These are phyloP conservation scores for Murraya koenigii DNA, from an alignment of 345 rosid genomes.

Conservation along the genomic window DNA sequence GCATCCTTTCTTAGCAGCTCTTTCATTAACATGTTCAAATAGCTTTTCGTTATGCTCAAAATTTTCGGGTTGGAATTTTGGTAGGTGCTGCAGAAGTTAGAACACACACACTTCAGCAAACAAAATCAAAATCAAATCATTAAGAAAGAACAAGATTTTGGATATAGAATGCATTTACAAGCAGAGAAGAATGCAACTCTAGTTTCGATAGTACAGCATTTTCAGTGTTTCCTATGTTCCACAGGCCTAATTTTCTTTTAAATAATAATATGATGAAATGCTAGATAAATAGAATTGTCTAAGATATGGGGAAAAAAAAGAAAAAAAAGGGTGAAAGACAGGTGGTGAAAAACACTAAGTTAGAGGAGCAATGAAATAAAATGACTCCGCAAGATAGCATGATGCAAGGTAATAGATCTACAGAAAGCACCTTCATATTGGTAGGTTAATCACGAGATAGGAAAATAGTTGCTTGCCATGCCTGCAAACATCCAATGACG, in stretches of 20 bases:
- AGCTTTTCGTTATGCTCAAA: conserved; percentile 43
- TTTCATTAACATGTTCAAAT: conserved; percentile 45
- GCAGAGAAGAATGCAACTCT: neutral
- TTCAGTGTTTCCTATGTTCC: too few species aligned
- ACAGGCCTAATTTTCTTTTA: neutral
- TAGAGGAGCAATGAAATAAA: too few species aligned
- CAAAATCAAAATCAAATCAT: neutral
- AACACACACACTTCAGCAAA: neutral
- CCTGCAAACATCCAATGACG: neutral
- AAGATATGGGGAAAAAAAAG: too few species aligned
- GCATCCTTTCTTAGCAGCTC: conserved; percentile 30
- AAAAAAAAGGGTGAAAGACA: too few species aligned
- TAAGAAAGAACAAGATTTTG: neutral
- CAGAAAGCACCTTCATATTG: too few species aligned
- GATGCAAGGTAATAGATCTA: too few species aligned
- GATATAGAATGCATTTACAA: neutral
- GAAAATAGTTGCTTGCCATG: neutral
- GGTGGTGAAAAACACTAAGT: too few species aligned
- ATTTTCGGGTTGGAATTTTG: conserved; percentile 65
- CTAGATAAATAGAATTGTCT: too few species aligned
- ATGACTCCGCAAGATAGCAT: too few species aligned
- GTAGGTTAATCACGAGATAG: too few species aligned
- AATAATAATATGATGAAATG: neutral
- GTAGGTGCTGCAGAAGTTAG: conserved; percentile 30
- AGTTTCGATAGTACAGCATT: neutral